Evolutionary conservation across 306 rosid genomes (phyloP), one percentile per base, ranked within the genome.

Genomic region (Urtica urens): DNA sequence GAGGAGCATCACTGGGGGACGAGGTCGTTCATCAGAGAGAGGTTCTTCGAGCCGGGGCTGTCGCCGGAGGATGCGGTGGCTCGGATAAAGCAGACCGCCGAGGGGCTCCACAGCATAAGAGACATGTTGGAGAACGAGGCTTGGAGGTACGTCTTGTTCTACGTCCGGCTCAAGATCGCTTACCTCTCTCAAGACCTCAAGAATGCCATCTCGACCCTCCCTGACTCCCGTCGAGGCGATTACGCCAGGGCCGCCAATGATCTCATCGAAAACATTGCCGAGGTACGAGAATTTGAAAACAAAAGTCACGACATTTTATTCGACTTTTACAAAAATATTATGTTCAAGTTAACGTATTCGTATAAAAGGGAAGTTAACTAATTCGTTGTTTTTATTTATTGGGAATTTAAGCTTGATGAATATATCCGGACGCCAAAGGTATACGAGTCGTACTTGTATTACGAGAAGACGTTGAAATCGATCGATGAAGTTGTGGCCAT

Each of bases 381-480:
- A n/a, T n/a, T n/a, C n/a, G n/a, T 17, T 35, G 16, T 19, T 0
- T 28, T 6, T 23, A 12, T 50, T 38, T 9, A 22, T 49, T 46
- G 43, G 34, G 27, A 31, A 31, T 28, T 29, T 10, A 58, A 77
- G 83, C 40, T 77, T 18, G 83, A 77, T 59, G 58, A 78, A 19
- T 69, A 74, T 55, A 76, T 90, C 38, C 82, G 94, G 10, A 62
- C 95, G 13, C 97, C 95, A 17, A 84, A 84, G 70, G 83, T 84
- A 23, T 90, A 90, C 25, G 97, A 84, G 57, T 90, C 97, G 0
- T 90, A 90, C 60, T 47, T 90, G 35, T 90, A 77, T 74, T 84
- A 84, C 30, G 97, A 84, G 84, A 90, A 75, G 95, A 66, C 92
- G 16, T 48, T 90, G 76, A 84, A 90, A 72, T 84, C 97, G 24